A percentile compares a stretch with the other conserved stretches of the same genome.
Evolutionary conservation across 163 green algal genomes (phyloP).

Genomic region (Volvox carteri): DNA sequence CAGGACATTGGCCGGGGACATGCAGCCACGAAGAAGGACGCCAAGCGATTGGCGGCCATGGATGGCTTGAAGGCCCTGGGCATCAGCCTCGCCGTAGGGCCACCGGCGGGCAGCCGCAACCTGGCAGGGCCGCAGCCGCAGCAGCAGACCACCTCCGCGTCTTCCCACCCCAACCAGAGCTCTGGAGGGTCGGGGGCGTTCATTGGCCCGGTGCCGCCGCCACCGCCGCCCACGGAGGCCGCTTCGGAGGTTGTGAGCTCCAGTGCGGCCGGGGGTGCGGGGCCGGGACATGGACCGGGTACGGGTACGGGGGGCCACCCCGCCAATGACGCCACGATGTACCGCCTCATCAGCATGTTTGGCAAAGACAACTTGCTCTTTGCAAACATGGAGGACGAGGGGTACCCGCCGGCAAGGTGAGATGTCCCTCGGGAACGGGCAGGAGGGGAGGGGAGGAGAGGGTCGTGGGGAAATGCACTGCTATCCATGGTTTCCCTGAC

Average conservation of each 20-base stretch:
- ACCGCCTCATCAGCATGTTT: conserved; percentile 6
- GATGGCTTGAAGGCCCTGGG: conserved; percentile 7
- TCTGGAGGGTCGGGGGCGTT: background rate
- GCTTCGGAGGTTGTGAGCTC: background rate
- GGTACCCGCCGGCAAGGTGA: background rate
- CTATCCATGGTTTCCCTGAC: no score
- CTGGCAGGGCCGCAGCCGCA: conserved; percentile 8
- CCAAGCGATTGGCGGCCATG: conserved; percentile 33
- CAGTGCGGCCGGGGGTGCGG: background rate
- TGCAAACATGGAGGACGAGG: background rate
- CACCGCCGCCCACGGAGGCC: no score
- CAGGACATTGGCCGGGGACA: conserved; percentile 38
- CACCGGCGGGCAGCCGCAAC: background rate
- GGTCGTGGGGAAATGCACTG: no score
- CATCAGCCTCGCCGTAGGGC: background rate
- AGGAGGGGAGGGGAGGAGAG: background rate
- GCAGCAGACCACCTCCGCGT: background rate
- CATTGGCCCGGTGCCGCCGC: conserved; percentile 15
- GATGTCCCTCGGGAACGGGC: background rate
- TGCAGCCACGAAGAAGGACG: conserved; percentile 41
- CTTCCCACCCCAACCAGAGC: background rate
- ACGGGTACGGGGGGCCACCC: background rate
- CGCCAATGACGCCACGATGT: background rate
- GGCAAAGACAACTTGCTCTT: background rate
- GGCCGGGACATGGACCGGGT: background rate